Base-by-base conservation (phyloP, 768 basidiomycete genomes). In the Suillus spraguei region DNA sequence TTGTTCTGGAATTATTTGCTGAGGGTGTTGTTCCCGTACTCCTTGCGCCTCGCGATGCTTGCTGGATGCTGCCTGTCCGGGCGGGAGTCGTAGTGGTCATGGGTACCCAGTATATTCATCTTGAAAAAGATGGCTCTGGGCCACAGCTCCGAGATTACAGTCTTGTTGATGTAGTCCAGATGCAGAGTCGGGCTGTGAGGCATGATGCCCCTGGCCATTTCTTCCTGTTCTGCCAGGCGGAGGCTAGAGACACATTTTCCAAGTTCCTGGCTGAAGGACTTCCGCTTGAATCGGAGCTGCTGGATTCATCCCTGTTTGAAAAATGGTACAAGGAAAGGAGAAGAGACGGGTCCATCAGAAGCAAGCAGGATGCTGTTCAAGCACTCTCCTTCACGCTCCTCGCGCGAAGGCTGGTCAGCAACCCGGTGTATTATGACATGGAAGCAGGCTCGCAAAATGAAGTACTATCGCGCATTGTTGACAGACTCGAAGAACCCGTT, bases 31-130 rank as follows among this genome's bases (percentile, higher is more conserved):
- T 98, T 47, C 87, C 88, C 8, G 90, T 95, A 14, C 80, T 99
- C 33, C 79, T 99, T 64, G 89, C 87, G 0, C 89, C 96, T 4
- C 85, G 89, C 42, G 94, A 96, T 47, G 82, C 88, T 16, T 94
- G 92, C 72, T 97, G 95, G 95, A 87, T 85, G 35, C 73, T 98
- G n/a, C 95, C 96, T 22, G 85, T 95, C 20, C 85, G 88, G 60
- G 93, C 92, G 1, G 82, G 84, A 8, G 85, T 85, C 7, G 96
- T 99, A 17, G 80, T 99, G 42, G 89, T 94, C 52, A 90, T 99
- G 90, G 92, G 94, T 20, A 94, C 96, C 4, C 97, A 99, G 74
- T 97, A 93, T 74, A 74, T 88, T 32, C 79, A 85, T 61, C 68
- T 81, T 8, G 78, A 81, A 46, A 75, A 72, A 42, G 80, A 78